Conservation (phyloP, 495 filamentous ascomycete species). For the Podospora fimiseda region DNA sequence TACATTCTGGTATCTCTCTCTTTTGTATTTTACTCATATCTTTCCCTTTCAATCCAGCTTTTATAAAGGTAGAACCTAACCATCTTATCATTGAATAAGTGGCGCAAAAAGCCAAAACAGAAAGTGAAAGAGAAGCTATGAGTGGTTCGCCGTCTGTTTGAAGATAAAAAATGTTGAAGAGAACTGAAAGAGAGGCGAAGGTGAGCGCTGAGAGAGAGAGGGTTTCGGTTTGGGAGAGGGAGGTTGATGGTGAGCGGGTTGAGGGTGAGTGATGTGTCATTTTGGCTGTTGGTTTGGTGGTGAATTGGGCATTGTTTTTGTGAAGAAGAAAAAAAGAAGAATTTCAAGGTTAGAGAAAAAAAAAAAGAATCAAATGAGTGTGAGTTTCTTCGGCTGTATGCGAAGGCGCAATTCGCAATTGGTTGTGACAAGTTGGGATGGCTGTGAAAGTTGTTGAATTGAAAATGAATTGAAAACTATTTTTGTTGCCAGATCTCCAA, state of each 20-base stretch:
- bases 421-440: too few relatives aligned
- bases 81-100: conserved; percentile 82
- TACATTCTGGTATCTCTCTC: conserved; percentile 80
- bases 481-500: conserved; percentile 15
- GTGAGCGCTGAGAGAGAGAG: conserved; percentile 63
- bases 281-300: conserved; percentile 5
- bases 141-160: conserved; percentile 77
- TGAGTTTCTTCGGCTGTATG: too few relatives aligned
- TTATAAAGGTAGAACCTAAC: conserved; percentile 88
- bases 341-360: too few relatives aligned
- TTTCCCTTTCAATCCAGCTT: conserved; percentile 80
- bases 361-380: too few relatives aligned
- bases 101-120: conserved; percentile 72
- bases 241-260: conserved; percentile 10
- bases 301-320: neutral
- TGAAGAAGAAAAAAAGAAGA: neutral
- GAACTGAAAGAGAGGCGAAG: conserved; percentile 62
- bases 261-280: conserved; percentile 6
- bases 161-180: conserved; percentile 71
- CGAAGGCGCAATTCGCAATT: neutral
- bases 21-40: conserved; percentile 76
- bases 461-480: conserved; percentile 1
- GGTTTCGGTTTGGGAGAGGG: conserved; percentile 62
- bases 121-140: conserved; percentile 79
- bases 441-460: conserved; percentile 1